Percentiles rank a stretch among this genome's conserved stretches.
phyloP scores from a whole-genome alignment of 2,329 filamentous ascomycete genomes.

The Leptographium wingfieldii region DNA sequence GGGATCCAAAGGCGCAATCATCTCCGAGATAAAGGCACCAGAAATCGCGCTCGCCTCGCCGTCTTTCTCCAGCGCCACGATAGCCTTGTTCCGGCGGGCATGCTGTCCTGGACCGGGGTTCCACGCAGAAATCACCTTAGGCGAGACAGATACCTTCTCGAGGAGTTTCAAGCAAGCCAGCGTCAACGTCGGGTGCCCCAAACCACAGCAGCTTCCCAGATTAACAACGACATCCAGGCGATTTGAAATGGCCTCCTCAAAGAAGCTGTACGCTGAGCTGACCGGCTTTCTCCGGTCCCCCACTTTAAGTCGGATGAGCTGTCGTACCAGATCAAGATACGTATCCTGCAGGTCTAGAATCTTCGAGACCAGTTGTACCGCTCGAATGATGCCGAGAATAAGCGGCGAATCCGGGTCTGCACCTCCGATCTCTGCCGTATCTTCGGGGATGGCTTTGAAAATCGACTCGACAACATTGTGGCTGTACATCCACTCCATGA shows the following conservation, averaged over 20 bases:
- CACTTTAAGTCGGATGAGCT: slow-evolving; percentile 56
- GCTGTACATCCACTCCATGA: slow-evolving; percentile 98
- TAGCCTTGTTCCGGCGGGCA: slow-evolving; percentile 65
- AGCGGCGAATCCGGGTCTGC: slow-evolving; percentile 68
- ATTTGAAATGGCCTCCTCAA: slow-evolving; percentile 82
- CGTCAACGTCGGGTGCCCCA: slow-evolving; percentile 69
- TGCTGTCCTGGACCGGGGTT: slow-evolving; percentile 47
- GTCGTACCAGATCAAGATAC: slow-evolving; percentile 78
- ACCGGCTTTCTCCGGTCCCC: slow-evolving; percentile 48
- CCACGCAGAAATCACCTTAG: slow-evolving; percentile 63
- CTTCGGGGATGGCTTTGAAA: slow-evolving; percentile 67
- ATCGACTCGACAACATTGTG: slow-evolving; percentile 72
- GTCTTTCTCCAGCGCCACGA: slow-evolving; percentile 75
- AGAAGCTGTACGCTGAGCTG: slow-evolving; percentile 65
- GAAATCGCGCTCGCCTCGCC: slow-evolving; percentile 72
- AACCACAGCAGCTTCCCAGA: slow-evolving; percentile 74
- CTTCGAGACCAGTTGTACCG: slow-evolving; percentile 72
- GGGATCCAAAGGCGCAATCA: slow-evolving; percentile 59
- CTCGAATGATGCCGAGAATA: slow-evolving; percentile 63
- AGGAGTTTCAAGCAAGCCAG: slow-evolving; percentile 70
- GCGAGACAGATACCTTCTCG: slow-evolving; percentile 74
- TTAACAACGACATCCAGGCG: slow-evolving; percentile 69
- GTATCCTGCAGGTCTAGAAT: slow-evolving; percentile 82
- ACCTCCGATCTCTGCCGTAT: slow-evolving; percentile 57
- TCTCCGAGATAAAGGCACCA: slow-evolving; percentile 55